Evolutionary conservation across 192 early-diverging fungal species (phyloP).

Genomic region (Gryganskiella cystojenkinii): DNA sequence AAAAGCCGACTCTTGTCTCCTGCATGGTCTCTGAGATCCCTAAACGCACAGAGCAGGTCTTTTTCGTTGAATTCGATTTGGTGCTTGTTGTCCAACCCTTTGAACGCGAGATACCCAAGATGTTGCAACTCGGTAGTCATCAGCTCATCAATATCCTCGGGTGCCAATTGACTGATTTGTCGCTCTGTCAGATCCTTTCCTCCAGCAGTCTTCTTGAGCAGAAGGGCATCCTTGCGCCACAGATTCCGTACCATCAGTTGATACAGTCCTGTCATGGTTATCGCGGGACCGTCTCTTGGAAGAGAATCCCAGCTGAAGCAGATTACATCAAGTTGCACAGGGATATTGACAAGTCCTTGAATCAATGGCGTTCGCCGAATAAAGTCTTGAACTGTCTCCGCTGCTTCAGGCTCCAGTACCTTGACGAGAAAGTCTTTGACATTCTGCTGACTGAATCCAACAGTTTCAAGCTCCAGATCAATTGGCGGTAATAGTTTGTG

Average conservation of each 20-base stretch:
- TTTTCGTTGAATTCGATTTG: constrained; percentile 10
- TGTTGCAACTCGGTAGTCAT: constrained; percentile 6
- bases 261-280: constrained; percentile 16
- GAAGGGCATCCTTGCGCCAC: constrained; percentile 12
- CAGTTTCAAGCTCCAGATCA: constrained; percentile 13
- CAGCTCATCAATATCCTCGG: neutral
- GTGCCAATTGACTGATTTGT: neutral
- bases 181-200: neutral
- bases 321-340: constrained; percentile 18
- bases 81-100: constrained; percentile 9
- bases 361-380: constrained; percentile 16
- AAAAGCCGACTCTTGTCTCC: neutral
- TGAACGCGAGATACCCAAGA: constrained; percentile 17
- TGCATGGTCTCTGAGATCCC: neutral
- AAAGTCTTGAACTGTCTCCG: constrained; percentile 14
- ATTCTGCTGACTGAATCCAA: constrained; percentile 17
- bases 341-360: constrained; percentile 22
- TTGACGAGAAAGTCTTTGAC: constrained; percentile 1
- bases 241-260: constrained; percentile 11
- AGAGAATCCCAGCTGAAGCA: constrained; percentile 16
- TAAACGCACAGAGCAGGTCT: neutral
- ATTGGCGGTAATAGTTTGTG: neutral
- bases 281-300: neutral
- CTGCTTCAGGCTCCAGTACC: neutral
- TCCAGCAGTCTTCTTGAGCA: neutral